Conservation (phyloP, 2,329 filamentous ascomycete species). For the Geosmithia flava region DNA sequence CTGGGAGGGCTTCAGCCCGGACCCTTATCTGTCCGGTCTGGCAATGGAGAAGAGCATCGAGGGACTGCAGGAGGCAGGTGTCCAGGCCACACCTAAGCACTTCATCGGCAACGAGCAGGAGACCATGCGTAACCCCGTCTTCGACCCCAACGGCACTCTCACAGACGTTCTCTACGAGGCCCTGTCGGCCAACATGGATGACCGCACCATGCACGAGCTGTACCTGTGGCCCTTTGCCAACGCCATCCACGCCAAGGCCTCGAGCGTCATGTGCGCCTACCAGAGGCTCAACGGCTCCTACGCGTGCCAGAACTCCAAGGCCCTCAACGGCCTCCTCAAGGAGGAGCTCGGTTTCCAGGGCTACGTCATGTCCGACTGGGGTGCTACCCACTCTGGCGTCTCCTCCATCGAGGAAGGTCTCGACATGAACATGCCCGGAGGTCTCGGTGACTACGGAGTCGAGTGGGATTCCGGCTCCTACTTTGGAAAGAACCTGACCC, state of each 20-base stretch:
- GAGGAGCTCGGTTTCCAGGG: constrained; percentile 36
- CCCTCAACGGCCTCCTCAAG: constrained; percentile 35
- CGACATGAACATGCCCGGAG: constrained; percentile 40
- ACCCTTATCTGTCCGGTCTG: constrained; percentile 55
- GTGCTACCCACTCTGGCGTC: constrained; percentile 26
- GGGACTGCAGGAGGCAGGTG: constrained; percentile 21
- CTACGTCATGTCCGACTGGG: constrained; percentile 30
- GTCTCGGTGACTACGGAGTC: constrained; percentile 17
- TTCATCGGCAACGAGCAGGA: constrained; percentile 24
- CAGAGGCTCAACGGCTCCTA: constrained; percentile 34
- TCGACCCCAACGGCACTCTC: constrained; percentile 10
- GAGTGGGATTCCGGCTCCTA: constrained; percentile 18
- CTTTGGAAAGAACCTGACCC: constrained; percentile 32
- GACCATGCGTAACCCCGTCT: constrained; percentile 15
- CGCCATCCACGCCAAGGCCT: constrained; percentile 16
- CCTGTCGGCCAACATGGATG: constrained; percentile 37
- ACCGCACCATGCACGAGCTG: constrained; percentile 39
- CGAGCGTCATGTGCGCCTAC: constrained; percentile 30
- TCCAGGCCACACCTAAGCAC: constrained; percentile 25
- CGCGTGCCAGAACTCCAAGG: constrained; percentile 34
- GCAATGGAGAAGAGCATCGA: constrained; percentile 20
- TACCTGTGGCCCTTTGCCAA: constrained; percentile 23
- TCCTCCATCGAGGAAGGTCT: constrained; percentile 29
- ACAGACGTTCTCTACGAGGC: constrained; percentile 14
- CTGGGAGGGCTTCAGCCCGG: constrained; percentile 53